Base-by-base conservation (phyloP, 306 rosid species). In the Bauhinia variegata region DNA sequence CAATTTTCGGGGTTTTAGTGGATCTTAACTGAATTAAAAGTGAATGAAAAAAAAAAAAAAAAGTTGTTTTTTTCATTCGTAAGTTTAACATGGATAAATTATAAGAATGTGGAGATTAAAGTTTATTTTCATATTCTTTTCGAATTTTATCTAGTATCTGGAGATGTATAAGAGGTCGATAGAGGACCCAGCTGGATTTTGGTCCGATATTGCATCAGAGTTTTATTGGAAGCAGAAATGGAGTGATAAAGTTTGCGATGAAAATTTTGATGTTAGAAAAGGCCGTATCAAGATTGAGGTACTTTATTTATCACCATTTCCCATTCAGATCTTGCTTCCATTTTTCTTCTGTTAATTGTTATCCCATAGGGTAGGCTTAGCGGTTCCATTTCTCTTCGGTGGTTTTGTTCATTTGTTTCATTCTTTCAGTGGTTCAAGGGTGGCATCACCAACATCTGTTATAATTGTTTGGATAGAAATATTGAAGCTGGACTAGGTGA, bases 391-490 rank as follows among this genome's bases (percentile, higher is more conserved):
- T 33, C 9, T 34, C 69, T 65, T 28, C 28, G 53, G 38, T 37
- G 14, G 54, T 34, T 68, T 16, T 60, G 17, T 47, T 61, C 41
- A 19, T 46, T 59, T 49, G 57, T 57, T 64, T 65, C 15, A 36
- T 39, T 75, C 44, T 31, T 61, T 71, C 90, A 90, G 99, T 95
- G 99, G 99, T 90, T 95, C 84, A 93, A 90, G 75, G 96, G 96
- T 32, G 99, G 97, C 30, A 62, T 82, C 73, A 93, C 99, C 89
- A 93, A 93, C 80, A 72, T 93, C 57, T 85, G 90, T 70, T 93
- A 90, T 75, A 93, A 93, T 83, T 93, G 99, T 77, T 77, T 93
- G 63, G 99, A 93, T 63, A 82, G 84, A 77, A 82, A 88, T 67
- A 78, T 93, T 23, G 97, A 90, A 75, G 84, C 91, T 37, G 99